Evolutionary conservation across 495 filamentous ascomycete genomes (phyloP).

Genomic region (Astrothelium subdiscretum): DNA sequence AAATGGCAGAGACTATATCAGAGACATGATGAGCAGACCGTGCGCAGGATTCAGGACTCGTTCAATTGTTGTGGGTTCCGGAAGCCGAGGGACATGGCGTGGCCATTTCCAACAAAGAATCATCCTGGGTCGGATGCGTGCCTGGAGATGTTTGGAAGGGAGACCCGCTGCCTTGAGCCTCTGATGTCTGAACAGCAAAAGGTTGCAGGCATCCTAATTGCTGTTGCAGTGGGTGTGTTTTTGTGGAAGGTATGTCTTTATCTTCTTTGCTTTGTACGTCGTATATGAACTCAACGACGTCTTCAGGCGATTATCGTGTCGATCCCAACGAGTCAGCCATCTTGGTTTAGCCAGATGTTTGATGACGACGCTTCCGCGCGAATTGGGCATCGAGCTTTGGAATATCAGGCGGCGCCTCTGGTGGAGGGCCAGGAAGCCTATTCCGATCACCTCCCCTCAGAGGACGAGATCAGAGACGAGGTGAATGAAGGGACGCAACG

Average conservation of each 20-base stretch:
- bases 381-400: background rate
- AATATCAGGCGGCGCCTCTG: background rate
- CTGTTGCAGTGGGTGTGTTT: slow-evolving; percentile 13
- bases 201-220: slow-evolving; percentile 25
- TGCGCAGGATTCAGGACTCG: slow-evolving; percentile 50
- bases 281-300: background rate
- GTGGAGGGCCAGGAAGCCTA: background rate
- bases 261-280: background rate
- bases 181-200: slow-evolving; percentile 26
- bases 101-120: slow-evolving; percentile 37
- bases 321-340: background rate
- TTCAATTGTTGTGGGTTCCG: slow-evolving; percentile 55
- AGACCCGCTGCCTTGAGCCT: slow-evolving; percentile 10
- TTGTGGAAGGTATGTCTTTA: slow-evolving; percentile 19
- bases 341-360: slow-evolving; percentile 2
- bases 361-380: background rate
- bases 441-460: background rate
- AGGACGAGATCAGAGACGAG: background rate
- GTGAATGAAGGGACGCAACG: background rate
- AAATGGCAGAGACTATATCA: slow-evolving; percentile 43
- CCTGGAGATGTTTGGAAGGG: slow-evolving; percentile 13
- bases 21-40: slow-evolving; percentile 35
- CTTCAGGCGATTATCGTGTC: background rate
- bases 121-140: slow-evolving; percentile 8
- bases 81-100: slow-evolving; percentile 42